Base-by-base conservation (phyloP, 1,139 yeast species). In the Yamadazyma triangularis region DNA sequence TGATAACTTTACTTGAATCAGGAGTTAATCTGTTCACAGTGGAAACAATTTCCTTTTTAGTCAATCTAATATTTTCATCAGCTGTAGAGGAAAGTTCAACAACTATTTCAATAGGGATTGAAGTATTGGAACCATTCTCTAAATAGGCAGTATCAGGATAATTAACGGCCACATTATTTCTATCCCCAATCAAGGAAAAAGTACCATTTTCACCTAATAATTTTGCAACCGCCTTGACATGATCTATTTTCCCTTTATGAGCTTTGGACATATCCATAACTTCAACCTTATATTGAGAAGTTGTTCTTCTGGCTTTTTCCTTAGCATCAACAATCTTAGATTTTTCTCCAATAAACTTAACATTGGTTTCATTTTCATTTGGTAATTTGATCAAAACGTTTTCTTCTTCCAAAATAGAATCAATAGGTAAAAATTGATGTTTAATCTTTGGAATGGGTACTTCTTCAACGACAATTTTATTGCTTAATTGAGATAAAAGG, bases 231-330 rank as follows among this genome's bases (percentile, higher is more conserved):
- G 79, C 74, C 46, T 76, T 76, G 21, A 93, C 95, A 49, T 89
- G 96, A 19, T 64, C 54, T 36, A 78, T 57, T 50, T 84, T 79
- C 47, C 85, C 86, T 48, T 86, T 85, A 56, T 89, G 96, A 24
- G 96, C 95, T 55, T 76, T 80, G 15, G 93, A 78, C 62, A 89
- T 79, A 47, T 86, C 94, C 51, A 89, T 69, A 15, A 77, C 63
- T 46, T 83, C 88, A 28, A 83, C 78, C 45, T 61, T 64, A 50
- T 57, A 68, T 44, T 63, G 67, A 25, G 57, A 71, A 50, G 68
- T 73, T 51, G 50, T 72, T 57, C 43, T 80, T 73, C 55, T 62
- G 60, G 75, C 56, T 60, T 60, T 57, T 70, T 70, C 70, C 43
- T 82, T 70, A 21, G 96, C 96, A 14, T 60, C 58, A 12, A 69